These are phyloP conservation scores for Geotrichum aggregatum DNA, from an alignment of 1,139 yeast genomes.

Conservation along the genomic window DNA sequence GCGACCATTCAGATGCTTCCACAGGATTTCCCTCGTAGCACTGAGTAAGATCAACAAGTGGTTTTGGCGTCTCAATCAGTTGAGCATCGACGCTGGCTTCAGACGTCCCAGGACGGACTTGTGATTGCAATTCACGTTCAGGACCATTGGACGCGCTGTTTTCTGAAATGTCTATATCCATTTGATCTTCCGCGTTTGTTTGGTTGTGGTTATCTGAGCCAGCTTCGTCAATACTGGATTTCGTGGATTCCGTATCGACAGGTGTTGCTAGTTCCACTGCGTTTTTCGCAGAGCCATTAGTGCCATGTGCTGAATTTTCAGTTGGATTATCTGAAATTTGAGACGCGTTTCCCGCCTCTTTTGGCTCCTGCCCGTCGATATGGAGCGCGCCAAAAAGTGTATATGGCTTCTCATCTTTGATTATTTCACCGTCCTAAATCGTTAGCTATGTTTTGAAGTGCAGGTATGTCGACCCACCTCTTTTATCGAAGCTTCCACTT, in stretches of 20 bases:
- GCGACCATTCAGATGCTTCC: conserved; percentile 30
- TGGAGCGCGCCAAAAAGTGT: conserved; percentile 41
- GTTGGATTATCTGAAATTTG: neutral
- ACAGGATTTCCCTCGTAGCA: conserved; percentile 22
- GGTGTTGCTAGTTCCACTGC: neutral
- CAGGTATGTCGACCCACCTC: conserved; percentile 33
- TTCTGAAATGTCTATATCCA: conserved; percentile 17
- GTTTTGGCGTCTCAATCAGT: conserved; percentile 15
- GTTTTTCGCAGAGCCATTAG: conserved; percentile 4
- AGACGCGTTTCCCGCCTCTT: conserved; percentile 27
- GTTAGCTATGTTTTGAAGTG: conserved; percentile 12
- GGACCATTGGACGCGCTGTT: neutral
- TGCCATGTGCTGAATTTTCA: neutral
- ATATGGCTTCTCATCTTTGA: conserved; percentile 32
- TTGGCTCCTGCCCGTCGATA: conserved; percentile 26
- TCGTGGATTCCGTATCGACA: conserved; percentile 11
- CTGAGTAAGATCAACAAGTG: conserved; percentile 11
- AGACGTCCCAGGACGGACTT: conserved; percentile 2
- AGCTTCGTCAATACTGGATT: neutral
- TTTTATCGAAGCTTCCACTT: conserved; percentile 49
- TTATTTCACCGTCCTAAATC: conserved; percentile 18
- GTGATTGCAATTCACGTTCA: neutral
- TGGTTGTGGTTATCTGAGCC: conserved; percentile 2
- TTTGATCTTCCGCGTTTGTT: conserved; percentile 12
- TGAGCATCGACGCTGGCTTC: conserved; percentile 19